phyloP scores from a whole-genome alignment of 169 alveolate species.

The Plasmodium inui region DNA sequence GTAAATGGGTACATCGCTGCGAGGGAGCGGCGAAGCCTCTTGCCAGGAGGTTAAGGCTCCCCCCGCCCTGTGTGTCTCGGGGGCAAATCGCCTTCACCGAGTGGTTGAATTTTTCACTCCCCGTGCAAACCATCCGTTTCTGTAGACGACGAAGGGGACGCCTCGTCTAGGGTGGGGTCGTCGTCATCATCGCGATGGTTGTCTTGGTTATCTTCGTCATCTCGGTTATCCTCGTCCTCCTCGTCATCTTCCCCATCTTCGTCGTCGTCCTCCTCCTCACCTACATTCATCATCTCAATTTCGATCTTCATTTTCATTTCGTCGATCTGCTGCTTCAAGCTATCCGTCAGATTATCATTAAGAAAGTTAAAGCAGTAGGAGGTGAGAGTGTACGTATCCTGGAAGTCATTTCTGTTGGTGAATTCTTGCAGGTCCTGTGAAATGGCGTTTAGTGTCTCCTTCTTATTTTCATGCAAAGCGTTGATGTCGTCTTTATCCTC shows the following conservation, averaged over 20 bases:
- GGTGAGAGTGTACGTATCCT: slow-evolving; percentile 38
- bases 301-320: slow-evolving; percentile 70
- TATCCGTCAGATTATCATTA: slow-evolving; percentile 41
- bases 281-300: slow-evolving; percentile 64
- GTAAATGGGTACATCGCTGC: not conserved
- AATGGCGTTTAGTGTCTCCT: slow-evolving; percentile 75
- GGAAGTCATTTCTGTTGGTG: slow-evolving; percentile 32
- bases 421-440: slow-evolving; percentile 68
- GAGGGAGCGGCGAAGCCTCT: not conserved
- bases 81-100: not conserved
- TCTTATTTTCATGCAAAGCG: slow-evolving; percentile 84
- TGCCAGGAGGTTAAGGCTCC: too few species aligned
- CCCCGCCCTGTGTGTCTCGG: not conserved
- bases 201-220: slow-evolving; percentile 10
- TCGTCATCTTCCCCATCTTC: not conserved
- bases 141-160: not conserved
- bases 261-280: slow-evolving; percentile 18
- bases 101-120: not conserved
- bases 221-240: not conserved
- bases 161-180: slow-evolving; percentile 8
- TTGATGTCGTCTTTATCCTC: slow-evolving; percentile 90
- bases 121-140: not conserved
- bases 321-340: slow-evolving; percentile 51
- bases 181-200: slow-evolving; percentile 51
- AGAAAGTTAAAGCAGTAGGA: slow-evolving; percentile 66